Percentiles rank a stretch among this genome's conserved stretches.
Conservation (phyloP, 345 rosid genomes). For the Eucalyptus globulus region DNA sequence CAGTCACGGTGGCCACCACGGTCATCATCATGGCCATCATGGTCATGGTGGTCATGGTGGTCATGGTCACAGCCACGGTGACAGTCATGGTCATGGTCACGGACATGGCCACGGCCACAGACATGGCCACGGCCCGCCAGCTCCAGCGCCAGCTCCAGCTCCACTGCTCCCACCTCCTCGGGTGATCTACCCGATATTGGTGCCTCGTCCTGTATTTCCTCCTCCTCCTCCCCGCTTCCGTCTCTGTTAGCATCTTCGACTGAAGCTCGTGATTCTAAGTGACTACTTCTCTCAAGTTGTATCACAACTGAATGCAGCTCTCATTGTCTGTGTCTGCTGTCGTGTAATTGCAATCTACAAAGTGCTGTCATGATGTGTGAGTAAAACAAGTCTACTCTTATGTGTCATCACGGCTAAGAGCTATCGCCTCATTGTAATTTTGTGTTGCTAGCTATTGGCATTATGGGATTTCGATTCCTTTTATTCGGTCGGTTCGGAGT, state of each 20-base stretch:
- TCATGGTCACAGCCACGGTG: neutral
- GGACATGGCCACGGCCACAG: fast-evolving
- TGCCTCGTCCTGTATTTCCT: neutral
- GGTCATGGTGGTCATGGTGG: too few species aligned
- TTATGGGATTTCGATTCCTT: neutral
- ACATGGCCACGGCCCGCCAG: neutral
- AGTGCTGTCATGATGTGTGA: neutral
- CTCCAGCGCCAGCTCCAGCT: neutral
- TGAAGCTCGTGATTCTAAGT: neutral
- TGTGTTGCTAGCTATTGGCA: neutral
- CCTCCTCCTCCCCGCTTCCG: neutral
- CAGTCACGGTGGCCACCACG: neutral
- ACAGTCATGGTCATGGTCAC: neutral
- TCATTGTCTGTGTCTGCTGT: neutral
- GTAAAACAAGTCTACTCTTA: neutral
- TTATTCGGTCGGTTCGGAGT: neutral
- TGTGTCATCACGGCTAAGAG: neutral
- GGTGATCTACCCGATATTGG: neutral
- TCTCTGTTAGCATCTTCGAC: neutral
- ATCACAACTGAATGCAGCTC: neutral
- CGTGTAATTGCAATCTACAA: neutral
- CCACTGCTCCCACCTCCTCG: neutral
- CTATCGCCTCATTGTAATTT: neutral
- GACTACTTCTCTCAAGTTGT: neutral
- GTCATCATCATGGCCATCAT: neutral